Base-by-base conservation (phyloP, 2,329 filamentous ascomycete species). In the Penicillium sp. region DNA sequence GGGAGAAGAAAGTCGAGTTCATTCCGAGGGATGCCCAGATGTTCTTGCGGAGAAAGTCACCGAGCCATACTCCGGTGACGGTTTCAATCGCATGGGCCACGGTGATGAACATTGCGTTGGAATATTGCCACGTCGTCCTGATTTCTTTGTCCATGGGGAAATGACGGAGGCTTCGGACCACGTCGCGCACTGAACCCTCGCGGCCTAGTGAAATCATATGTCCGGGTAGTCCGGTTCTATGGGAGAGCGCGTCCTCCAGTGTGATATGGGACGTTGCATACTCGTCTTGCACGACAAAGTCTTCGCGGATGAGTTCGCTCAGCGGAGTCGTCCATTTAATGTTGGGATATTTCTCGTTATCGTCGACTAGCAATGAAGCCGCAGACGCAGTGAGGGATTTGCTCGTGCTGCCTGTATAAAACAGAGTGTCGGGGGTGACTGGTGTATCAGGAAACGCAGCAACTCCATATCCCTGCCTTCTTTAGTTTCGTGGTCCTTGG, bases 371-470 rank as follows among this genome's bases (percentile, higher is more conserved):
- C 2, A 83, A 64, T 1, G 79, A 75, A 2, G 86, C 66, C 0
- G 75, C 73, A 1, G 81, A 81, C 1, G 79, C 77, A 0, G 78
- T 80, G 45, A 83, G 77, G 2, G 81, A 79, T 64, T 86, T 86
- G 20, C 81, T 83, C 1, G 78, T 84, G 41, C 81, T 84, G 2
- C 77, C 84, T 2, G 74, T 75, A 55, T 81, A 82, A 70, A 81
- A 85, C 2, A 85, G 72, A 0, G 82, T 85, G 27, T 79, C 70
- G 1, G 77, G 65, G 0, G 73, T 80, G 8, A 77, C 76, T 0
- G 71, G 67, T 0, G 68, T 74, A 5, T 67, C 69, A 4, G 76
- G 69, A 4, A 75, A 66, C n/a, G 57, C 55, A 49, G 73, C 63
- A 61, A 76, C 56, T 57, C 79, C 68, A 58, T 75, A 71, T 29